Conservation (phyloP, 2,329 filamentous ascomycete species). For the Talaromyces sp. region DNA sequence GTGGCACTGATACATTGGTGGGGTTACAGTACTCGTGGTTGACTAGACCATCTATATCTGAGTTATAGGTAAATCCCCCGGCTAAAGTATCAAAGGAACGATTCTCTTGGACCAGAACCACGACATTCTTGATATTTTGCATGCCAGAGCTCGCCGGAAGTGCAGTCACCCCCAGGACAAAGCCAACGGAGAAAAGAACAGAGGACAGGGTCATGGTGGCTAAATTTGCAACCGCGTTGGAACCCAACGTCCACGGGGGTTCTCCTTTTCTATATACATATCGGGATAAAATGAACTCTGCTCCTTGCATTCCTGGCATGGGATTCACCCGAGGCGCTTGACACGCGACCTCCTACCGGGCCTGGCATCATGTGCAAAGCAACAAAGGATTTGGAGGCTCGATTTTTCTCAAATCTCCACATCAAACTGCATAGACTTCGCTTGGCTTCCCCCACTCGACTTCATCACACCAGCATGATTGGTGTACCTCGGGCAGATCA, state of each 20-base stretch:
- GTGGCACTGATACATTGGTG: constrained; percentile 31
- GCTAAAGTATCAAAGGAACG: constrained; percentile 46
- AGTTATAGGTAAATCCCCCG: constrained; percentile 43
- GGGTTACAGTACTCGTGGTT: constrained; percentile 44
- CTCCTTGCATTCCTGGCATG: neutral
- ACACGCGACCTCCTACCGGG: too few relatives aligned
- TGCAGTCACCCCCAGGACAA: neutral
- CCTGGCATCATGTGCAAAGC: neutral
- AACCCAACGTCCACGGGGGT: too few relatives aligned
- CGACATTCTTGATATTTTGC: constrained; percentile 50
- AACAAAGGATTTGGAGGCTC: neutral
- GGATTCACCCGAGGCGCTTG: neutral
- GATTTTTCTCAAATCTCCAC: too few relatives aligned
- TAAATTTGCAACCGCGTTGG: too few relatives aligned
- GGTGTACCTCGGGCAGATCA: neutral
- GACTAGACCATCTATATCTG: constrained; percentile 38
- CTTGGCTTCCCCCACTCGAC: neutral
- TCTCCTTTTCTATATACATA: too few relatives aligned
- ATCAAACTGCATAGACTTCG: too few relatives aligned
- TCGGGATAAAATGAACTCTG: too few relatives aligned
- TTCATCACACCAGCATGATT: neutral
- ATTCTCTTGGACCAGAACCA: constrained; percentile 51
- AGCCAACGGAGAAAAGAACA: neutral
- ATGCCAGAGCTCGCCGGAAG: neutral
- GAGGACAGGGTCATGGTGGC: neutral